Conservation (phyloP, 2,329 filamentous ascomycete species). For the Dothiorella sarmentorum region DNA sequence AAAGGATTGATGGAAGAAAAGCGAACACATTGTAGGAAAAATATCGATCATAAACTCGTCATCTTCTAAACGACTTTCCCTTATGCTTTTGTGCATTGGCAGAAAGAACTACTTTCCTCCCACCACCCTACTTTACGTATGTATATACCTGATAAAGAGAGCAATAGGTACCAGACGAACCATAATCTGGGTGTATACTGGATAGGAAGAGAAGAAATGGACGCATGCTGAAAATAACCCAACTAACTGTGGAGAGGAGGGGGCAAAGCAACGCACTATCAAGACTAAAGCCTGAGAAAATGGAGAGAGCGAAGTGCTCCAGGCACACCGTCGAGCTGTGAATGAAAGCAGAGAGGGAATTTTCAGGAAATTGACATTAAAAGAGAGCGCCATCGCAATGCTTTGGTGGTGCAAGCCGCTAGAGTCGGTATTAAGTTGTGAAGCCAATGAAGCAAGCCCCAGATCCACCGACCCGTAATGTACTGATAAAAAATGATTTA, state of each 20-base stretch:
- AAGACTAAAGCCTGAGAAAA: neutral
- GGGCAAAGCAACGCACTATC: neutral
- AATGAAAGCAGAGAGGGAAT: neutral
- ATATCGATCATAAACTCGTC: too few species aligned
- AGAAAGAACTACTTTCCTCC: too few species aligned
- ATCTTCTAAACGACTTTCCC: too few species aligned
- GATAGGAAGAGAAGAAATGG: neutral
- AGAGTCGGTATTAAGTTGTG: neutral
- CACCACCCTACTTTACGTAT: neutral
- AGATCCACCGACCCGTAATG: neutral
- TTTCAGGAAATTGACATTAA: neutral
- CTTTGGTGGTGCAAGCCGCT: neutral
- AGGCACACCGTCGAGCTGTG: too few species aligned
- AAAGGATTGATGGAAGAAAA: too few species aligned
- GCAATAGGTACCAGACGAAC: neutral
- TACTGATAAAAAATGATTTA: neutral
- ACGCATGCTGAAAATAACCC: neutral
- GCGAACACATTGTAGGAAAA: too few species aligned
- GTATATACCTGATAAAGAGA: neutral
- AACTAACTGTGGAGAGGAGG: neutral
- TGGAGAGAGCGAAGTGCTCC: neutral
- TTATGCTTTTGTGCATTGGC: too few species aligned
- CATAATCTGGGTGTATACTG: neutral
- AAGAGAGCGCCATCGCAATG: neutral
- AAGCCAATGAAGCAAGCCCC: neutral